A percentile compares a stretch with the other conserved stretches of the same genome.
Evolutionary conservation across 2,329 filamentous ascomycete genomes (phyloP).

Genomic region (Exophiala phaeomuriformis): DNA sequence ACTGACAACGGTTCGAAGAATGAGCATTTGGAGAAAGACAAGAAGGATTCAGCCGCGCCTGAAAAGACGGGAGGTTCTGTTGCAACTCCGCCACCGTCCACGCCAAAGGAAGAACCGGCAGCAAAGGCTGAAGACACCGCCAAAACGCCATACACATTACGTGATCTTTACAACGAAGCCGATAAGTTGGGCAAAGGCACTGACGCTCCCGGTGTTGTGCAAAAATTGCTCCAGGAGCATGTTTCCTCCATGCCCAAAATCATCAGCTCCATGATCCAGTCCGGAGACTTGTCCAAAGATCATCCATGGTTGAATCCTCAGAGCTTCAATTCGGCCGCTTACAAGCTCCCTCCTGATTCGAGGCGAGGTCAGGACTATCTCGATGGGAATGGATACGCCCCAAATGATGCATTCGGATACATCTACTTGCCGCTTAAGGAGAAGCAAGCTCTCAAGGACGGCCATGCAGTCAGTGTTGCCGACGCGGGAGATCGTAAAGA

Average conservation of each 20-base stretch:
- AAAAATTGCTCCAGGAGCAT: conserved; percentile 22
- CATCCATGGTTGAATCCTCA: conserved; percentile 35
- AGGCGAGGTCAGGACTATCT: conserved; percentile 26
- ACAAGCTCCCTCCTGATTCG: conserved; percentile 24
- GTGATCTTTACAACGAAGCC: conserved; percentile 23
- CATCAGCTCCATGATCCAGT: conserved; percentile 21
- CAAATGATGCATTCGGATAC: conserved; percentile 33
- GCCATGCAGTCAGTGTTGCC: conserved; percentile 37
- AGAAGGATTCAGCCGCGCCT: background rate
- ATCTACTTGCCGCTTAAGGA: conserved; percentile 40
- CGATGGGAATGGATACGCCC: conserved; percentile 25
- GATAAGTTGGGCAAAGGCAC: conserved; percentile 8
- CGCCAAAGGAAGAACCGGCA: conserved; percentile 7
- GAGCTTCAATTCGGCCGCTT: conserved; percentile 28
- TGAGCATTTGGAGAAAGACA: conserved; percentile 3
- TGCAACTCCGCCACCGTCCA: conserved; percentile 6
- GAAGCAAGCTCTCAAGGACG: conserved; percentile 36
- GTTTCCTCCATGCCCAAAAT: conserved; percentile 23
- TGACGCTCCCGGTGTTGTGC: conserved; percentile 8
- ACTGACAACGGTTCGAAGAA: background rate
- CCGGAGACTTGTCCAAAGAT: conserved; percentile 33
- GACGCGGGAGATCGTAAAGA: conserved; percentile 28
- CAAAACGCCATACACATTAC: conserved; percentile 19
- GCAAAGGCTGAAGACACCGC: conserved; percentile 7
- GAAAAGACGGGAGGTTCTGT: conserved; percentile 2